Conservation (phyloP, 2,329 filamentous ascomycete species). For the Coniochaeta sp. region DNA sequence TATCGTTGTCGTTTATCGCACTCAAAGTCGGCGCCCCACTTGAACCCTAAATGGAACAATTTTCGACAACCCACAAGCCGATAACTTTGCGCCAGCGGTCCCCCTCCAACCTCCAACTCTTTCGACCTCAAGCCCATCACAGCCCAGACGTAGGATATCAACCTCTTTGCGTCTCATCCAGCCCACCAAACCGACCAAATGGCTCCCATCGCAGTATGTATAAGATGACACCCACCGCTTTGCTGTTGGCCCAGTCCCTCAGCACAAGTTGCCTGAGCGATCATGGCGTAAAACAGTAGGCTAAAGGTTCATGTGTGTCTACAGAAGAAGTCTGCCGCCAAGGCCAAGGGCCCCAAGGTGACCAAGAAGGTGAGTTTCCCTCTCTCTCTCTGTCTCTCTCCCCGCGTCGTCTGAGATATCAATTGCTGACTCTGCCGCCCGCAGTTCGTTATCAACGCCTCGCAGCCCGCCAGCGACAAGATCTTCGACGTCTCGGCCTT, state of each 20-base stretch:
- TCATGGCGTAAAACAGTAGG: constrained; percentile 80
- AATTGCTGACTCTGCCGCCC: neutral
- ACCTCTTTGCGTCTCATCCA: constrained; percentile 52
- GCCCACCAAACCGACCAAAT: constrained; percentile 52
- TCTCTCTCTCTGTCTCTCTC: too few species aligned
- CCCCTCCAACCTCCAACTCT: constrained; percentile 2
- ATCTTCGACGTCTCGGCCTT: constrained; percentile 99
- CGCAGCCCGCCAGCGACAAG: constrained; percentile 97
- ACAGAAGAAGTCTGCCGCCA: constrained; percentile 57
- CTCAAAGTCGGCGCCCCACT: neutral
- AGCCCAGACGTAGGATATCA: constrained; percentile 71
- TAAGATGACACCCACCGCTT: constrained; percentile 60
- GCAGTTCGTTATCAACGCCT: constrained; percentile 98
- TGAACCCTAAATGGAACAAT: constrained; percentile 5
- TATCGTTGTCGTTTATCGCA: too few species aligned
- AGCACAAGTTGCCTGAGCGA: constrained; percentile 24
- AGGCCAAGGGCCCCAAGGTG: constrained; percentile 62
- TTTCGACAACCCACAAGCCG: constrained; percentile 5
- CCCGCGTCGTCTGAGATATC: constrained; percentile 2
- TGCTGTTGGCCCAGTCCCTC: constrained; percentile 73
- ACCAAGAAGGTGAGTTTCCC: constrained; percentile 68
- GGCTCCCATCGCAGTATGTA: constrained; percentile 86
- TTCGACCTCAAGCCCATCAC: constrained; percentile 6
- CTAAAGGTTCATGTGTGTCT: constrained; percentile 62
- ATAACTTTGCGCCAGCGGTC: neutral